A percentile compares a stretch with the other conserved stretches of the same genome.
These are phyloP conservation scores for Starmerella potacharoeniae DNA, from an alignment of 805 yeast species.

Conservation along the genomic window DNA sequence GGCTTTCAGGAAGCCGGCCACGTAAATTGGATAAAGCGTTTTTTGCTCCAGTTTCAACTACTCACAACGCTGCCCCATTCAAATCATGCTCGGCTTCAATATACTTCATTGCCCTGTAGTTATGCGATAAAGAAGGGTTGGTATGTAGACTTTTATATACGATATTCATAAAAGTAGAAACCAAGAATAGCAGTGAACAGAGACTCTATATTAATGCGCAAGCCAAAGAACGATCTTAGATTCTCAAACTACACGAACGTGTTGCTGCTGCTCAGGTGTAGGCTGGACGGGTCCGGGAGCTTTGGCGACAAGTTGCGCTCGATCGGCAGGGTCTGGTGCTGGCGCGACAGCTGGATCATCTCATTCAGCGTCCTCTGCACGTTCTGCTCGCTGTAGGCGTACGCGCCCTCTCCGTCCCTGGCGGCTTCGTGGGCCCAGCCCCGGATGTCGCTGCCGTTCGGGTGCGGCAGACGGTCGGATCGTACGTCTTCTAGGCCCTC, in stretches of 20 bases:
- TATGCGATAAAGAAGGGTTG: too few species aligned
- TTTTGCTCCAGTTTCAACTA: too few species aligned
- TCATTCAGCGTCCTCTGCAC: conserved; percentile 5
- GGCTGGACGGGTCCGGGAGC: not conserved
- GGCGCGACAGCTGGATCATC: conserved; percentile 1
- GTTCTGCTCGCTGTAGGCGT: not conserved
- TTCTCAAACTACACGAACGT: not conserved
- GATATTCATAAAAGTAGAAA: too few species aligned
- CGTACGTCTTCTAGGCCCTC: conserved; percentile 58
- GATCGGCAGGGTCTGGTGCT: not conserved
- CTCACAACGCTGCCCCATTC: too few species aligned
- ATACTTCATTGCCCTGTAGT: too few species aligned
- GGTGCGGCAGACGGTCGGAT: conserved; percentile 64
- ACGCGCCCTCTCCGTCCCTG: not conserved
- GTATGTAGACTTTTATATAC: too few species aligned
- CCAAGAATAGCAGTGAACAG: too few species aligned
- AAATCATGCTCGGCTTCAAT: too few species aligned
- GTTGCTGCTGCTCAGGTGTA: not conserved
- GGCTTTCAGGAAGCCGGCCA: too few species aligned
- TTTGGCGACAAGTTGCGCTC: not conserved
- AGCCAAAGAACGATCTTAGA: too few species aligned
- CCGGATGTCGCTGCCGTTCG: conserved; percentile 74
- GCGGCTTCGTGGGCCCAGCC: conserved; percentile 75
- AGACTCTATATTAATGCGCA: too few species aligned
- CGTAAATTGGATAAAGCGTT: too few species aligned